Evolutionary conservation across 768 basidiomycete species (phyloP).

Genomic region (Lactifluus pinguis): DNA sequence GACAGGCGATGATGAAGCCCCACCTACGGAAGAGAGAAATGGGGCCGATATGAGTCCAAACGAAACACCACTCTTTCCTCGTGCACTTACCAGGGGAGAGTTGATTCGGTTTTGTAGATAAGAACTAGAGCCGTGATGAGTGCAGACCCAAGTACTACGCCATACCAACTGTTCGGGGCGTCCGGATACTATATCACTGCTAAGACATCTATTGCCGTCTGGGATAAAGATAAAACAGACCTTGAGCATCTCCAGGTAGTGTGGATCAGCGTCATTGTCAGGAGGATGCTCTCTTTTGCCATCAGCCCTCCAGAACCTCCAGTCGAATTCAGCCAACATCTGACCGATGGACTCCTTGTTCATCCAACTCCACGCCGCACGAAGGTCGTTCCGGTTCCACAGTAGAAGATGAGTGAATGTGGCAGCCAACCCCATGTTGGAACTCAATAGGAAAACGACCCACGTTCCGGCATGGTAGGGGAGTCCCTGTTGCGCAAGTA

Average conservation of each 20-base stretch:
- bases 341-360: conserved; percentile 28
- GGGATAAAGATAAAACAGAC: conserved; percentile 19
- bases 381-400: conserved; percentile 39
- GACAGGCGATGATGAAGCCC: conserved; percentile 37
- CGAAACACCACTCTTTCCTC: neutral
- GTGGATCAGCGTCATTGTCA: conserved; percentile 35
- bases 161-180: conserved; percentile 29
- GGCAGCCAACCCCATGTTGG: conserved; percentile 42
- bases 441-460: conserved; percentile 35
- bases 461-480: conserved; percentile 43
- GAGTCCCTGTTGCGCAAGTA: conserved; percentile 35
- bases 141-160: conserved; percentile 17
- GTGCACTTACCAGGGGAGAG: conserved; percentile 34
- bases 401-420: conserved; percentile 40
- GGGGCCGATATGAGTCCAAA: neutral
- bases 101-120: conserved; percentile 40
- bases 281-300: conserved; percentile 24
- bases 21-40: conserved; percentile 24
- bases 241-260: conserved; percentile 47
- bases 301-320: conserved; percentile 33
- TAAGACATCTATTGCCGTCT: neutral
- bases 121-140: conserved; percentile 33
- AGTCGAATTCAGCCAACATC: conserved; percentile 31
- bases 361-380: conserved; percentile 40
- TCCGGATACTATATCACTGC: conserved; percentile 27